A percentile compares a stretch with the other conserved stretches of the same genome.
Evolutionary conservation across 2,329 filamentous ascomycete species (phyloP).

Genomic region (Cadophora sp.): DNA sequence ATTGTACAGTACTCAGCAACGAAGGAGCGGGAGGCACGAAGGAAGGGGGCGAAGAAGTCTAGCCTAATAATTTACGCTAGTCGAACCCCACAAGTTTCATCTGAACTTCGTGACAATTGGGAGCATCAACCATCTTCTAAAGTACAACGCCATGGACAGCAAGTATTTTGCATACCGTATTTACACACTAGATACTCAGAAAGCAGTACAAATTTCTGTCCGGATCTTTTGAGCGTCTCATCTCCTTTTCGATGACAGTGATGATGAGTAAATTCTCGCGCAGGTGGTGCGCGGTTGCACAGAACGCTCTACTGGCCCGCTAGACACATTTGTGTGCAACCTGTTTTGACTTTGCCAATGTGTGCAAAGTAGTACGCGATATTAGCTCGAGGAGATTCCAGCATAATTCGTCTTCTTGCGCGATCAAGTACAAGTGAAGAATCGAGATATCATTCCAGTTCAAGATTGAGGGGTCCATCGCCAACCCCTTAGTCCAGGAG

Average conservation of each 20-base stretch:
- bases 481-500: background rate
- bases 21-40: background rate
- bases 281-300: background rate
- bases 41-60: background rate
- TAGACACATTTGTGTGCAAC: background rate
- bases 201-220: background rate
- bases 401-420: too few relatives aligned
- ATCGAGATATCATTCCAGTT: background rate
- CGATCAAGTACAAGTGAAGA: background rate
- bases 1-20: too few relatives aligned
- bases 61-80: background rate
- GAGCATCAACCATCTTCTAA: background rate
- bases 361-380: too few relatives aligned
- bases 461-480: background rate
- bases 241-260: background rate
- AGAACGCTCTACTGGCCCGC: background rate
- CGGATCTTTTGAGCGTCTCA: background rate
- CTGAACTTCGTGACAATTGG: background rate
- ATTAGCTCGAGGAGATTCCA: too few relatives aligned
- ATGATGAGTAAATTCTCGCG: background rate
- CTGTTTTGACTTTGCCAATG: background rate
- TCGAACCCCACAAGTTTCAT: background rate
- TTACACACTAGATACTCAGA: background rate
- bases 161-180: too few relatives aligned
- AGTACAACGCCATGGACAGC: background rate